Percentiles rank a stretch among this genome's conserved stretches.
Evolutionary conservation across 1,284 basidiomycete genomes (phyloP).

Genomic region (Porogramme epimiltina): DNA sequence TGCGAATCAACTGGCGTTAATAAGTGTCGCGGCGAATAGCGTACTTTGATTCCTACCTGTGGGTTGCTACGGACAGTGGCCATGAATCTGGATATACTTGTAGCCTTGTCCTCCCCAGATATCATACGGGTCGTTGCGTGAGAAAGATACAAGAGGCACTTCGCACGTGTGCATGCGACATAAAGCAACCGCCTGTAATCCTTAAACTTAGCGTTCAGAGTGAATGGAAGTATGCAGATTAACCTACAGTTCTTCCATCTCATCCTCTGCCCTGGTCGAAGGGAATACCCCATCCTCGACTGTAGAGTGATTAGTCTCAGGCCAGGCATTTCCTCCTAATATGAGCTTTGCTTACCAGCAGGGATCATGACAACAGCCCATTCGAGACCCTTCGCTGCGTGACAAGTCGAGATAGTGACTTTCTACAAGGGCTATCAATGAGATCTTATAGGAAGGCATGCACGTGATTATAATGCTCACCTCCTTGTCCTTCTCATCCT

Average conservation of each 20-base stretch:
- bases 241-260: slow-evolving; percentile 78
- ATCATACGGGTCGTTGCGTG: slow-evolving; percentile 50
- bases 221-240: neutral
- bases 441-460: neutral
- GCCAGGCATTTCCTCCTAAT: too few species aligned
- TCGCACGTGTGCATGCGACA: slow-evolving; percentile 90
- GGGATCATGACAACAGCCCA: slow-evolving; percentile 90
- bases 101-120: slow-evolving; percentile 48
- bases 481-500: slow-evolving; percentile 58
- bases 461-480: slow-evolving; percentile 39
- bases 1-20: neutral
- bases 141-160: slow-evolving; percentile 72
- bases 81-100: slow-evolving; percentile 51
- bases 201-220: neutral
- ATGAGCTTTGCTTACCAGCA: slow-evolving; percentile 44
- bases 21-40: neutral
- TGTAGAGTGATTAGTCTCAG: slow-evolving; percentile 28
- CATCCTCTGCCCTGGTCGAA: slow-evolving; percentile 75
- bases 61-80: slow-evolving; percentile 37
- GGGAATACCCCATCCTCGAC: slow-evolving; percentile 83
- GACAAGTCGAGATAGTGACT: slow-evolving; percentile 88
- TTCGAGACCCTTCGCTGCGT: slow-evolving; percentile 90
- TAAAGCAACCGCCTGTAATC: slow-evolving; percentile 82
- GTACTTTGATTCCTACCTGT: slow-evolving; percentile 35
- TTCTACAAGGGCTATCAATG: slow-evolving; percentile 44